Evolutionary conservation across 208 protist genomes (phyloP), one percentile per base, ranked within the genome.

Genomic region (Wallacemonas sp.): DNA sequence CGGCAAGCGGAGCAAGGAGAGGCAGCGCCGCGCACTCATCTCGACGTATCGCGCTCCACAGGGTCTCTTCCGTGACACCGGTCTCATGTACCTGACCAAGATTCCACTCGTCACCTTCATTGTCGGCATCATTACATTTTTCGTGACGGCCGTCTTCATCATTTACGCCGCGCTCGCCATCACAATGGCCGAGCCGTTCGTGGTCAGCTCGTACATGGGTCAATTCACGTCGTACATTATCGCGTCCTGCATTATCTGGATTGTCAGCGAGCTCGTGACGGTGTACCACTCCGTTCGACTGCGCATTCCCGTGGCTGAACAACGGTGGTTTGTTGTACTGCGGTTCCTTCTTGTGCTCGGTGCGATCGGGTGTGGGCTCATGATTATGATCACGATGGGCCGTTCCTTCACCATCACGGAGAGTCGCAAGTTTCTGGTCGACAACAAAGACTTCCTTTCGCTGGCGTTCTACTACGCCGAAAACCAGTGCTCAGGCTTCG

Each of bases 21-120:
- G 61, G 43, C 58, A 39, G 30, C 68, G 49, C 2, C 79, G 75
- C 56, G 75, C 65, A 46, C 66, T 67, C 23, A 33, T 88, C 21
- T 60, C 57, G 14, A 36, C 33, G 1, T 89, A 86, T 65, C 63
- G 70, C 29, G 61, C 46, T 2, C 43, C 43, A 14, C 3, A 4
- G 4, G 61, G 61, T 21, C 36, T 65, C 9, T 65, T 65, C 47
- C 61, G 47, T 3, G n/a, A 57, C 32, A 55, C 32, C 16, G 43
- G 46, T n/a, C 8, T 56, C 9, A 44, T 66, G 47, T 49, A 55
- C 61, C 24, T 46, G 23, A 43, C 47, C 5, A 66, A 56, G 47
- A 57, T 66, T n/a, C 61, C 61, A n/a, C 61, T 47, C 16, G n/a
- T 19, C 33, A 41, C 34, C 1, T 57, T 66, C 23, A 32, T 56